phyloP scores from a whole-genome alignment of 257 asterid genomes.

The Ocimum tenuiflorum region DNA sequence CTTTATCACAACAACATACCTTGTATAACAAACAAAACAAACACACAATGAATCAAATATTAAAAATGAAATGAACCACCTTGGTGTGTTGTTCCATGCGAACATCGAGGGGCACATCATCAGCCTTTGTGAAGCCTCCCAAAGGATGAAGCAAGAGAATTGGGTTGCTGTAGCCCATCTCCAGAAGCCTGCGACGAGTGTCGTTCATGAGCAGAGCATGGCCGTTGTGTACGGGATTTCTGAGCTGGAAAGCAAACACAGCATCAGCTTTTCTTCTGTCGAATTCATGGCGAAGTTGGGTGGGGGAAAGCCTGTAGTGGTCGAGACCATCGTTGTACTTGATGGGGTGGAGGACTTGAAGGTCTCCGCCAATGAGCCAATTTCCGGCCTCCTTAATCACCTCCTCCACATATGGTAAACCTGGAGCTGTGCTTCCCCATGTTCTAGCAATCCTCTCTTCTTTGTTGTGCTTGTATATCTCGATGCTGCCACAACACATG shows the following conservation, averaged over 20 bases:
- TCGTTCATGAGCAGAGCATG: slow-evolving; percentile 84
- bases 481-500: slow-evolving; percentile 40
- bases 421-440: slow-evolving; percentile 81
- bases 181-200: slow-evolving; percentile 66
- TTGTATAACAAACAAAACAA: not conserved
- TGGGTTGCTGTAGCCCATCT: slow-evolving; percentile 75
- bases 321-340: slow-evolving; percentile 79
- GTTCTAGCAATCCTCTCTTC: slow-evolving; percentile 88
- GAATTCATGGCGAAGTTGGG: slow-evolving; percentile 62
- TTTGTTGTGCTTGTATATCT: slow-evolving; percentile 72
- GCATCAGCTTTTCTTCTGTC: slow-evolving; percentile 73
- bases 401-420: slow-evolving; percentile 83
- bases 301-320: slow-evolving; percentile 70
- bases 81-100: slow-evolving; percentile 91
- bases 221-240: slow-evolving; percentile 84
- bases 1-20: slow-evolving; percentile 25
- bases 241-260: slow-evolving; percentile 82
- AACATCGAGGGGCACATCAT: slow-evolving; percentile 77
- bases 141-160: slow-evolving; percentile 84
- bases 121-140: slow-evolving; percentile 81
- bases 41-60: not conserved
- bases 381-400: slow-evolving; percentile 60
- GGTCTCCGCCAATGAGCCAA: slow-evolving; percentile 92
- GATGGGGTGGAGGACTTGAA: slow-evolving; percentile 63
- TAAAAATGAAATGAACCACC: slow-evolving; percentile 28